Base-by-base conservation (phyloP, 108 stramenopile species). In the Conticribra weissflogii region DNA sequence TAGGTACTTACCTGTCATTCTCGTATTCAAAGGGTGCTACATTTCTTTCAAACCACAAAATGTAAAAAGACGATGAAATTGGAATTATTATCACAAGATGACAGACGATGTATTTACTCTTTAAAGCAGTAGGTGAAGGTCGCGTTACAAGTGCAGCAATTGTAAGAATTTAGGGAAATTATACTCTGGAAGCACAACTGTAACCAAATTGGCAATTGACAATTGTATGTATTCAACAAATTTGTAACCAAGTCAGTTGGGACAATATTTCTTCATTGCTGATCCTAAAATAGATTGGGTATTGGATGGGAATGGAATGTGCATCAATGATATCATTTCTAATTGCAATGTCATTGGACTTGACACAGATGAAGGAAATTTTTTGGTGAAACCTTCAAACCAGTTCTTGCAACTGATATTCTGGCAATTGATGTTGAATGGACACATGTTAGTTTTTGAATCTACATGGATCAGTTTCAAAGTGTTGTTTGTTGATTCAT, bases 151-250 rank as follows among this genome's bases (percentile, higher is more conserved):
- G 85, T 54, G 44, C 79, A 18, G 81, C 87, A 0, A 30, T 81
- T 19, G 63, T 88, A 14, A 84, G 87, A 2, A 79, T 74, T 5
- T 88, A 22, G 87, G 87, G 22, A 74, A 72, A 0, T 88, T 88
- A 72, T 88, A 85, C 59, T 81, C 78, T 27, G 87, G 87, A 34
- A 83, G 82, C 1, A 88, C 87, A 3, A 88, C 87, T 0, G 80
- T 88, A 49, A 85, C 87, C 41, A 88, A n/a, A n/a, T n/a, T n/a
- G n/a, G n/a, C n/a, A 88, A 49, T 59, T 88, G 18, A 88, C 87
- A 18, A 85, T 88, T 70, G 87, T 84, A 30, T 52, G 60, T 3
- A 78, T 88, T 54, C 87, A 88, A 47, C 32, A 56, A 25, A 82
- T n/a, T 88, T 36, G 87, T 84, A 17, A 82, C 87, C 0, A 64